Evolutionary conservation across 1,139 yeast genomes (phyloP).

Genomic region (Suhomyces terraborum): DNA sequence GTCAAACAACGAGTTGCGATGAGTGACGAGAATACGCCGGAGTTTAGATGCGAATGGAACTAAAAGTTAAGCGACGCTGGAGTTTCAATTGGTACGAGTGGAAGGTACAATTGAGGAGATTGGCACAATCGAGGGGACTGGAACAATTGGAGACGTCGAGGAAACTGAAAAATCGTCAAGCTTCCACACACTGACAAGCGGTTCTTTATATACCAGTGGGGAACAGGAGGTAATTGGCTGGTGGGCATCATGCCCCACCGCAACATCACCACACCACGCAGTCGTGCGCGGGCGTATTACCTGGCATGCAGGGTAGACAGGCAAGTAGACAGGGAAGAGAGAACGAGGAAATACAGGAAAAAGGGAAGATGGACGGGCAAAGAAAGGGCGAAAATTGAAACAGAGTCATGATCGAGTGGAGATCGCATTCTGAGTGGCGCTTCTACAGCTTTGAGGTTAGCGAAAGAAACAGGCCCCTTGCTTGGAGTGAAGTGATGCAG

Average conservation of each 20-base stretch:
- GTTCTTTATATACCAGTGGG: not conserved
- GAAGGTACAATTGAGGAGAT: conserved; percentile 5
- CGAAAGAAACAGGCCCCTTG: too few relatives aligned
- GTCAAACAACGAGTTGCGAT: not conserved
- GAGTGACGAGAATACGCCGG: not conserved
- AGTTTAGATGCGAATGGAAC: not conserved
- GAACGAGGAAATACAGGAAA: too few relatives aligned
- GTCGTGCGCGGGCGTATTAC: conserved; percentile 10
- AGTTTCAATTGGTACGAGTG: not conserved
- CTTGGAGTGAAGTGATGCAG: too few relatives aligned
- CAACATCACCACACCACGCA: conserved; percentile 8
- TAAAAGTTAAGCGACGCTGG: not conserved
- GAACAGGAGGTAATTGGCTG: not conserved
- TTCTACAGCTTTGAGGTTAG: too few relatives aligned
- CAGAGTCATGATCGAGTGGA: too few relatives aligned
- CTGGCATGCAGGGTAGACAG: not conserved
- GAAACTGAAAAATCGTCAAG: not conserved
- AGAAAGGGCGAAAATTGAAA: not conserved
- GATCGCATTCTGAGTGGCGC: too few relatives aligned
- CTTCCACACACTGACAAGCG: not conserved
- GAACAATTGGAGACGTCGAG: not conserved
- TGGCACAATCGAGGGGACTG: not conserved
- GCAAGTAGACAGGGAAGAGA: not conserved
- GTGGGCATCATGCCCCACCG: conserved; percentile 7
- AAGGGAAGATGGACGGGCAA: too few relatives aligned